These are phyloP conservation scores for Podila minutissima DNA, from an alignment of 192 early-diverging fungal genomes.

Conservation along the genomic window DNA sequence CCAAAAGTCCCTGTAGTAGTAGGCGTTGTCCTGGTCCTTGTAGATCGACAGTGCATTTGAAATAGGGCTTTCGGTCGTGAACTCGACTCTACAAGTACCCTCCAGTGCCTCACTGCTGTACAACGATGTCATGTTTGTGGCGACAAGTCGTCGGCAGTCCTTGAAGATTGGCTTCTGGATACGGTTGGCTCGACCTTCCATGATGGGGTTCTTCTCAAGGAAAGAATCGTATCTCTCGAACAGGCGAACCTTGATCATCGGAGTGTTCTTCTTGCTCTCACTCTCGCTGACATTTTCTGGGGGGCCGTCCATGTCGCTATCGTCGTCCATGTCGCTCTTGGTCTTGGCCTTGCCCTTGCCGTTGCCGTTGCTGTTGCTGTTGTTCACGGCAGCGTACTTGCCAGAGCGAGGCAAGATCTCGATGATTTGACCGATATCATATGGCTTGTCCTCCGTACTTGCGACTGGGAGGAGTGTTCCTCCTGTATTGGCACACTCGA, in stretches of 20 bases:
- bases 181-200: not conserved
- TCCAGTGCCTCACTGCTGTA: not conserved
- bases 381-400: not conserved
- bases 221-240: conserved; percentile 45
- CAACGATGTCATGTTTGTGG: not conserved
- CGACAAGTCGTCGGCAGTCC: conserved; percentile 6
- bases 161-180: conserved; percentile 15
- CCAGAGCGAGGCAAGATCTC: conserved; percentile 20
- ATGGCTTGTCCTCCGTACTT: conserved; percentile 45
- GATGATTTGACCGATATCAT: conserved; percentile 64
- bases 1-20: conserved; percentile 14
- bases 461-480: no score
- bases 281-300: no score
- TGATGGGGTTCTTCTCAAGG: not conserved
- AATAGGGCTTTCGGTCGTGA: not conserved
- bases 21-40: conserved; percentile 13
- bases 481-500: conserved; percentile 33
- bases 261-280: no score
- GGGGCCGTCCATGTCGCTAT: not conserved
- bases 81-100: conserved; percentile 2
- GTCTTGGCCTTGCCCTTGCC: not conserved
- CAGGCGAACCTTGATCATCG: conserved; percentile 51
- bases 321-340: not conserved
- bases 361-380: no score
- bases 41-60: conserved; percentile 1